phyloP scores from a whole-genome alignment of 2,329 filamentous ascomycete species.

The Escovopsis sp. region DNA sequence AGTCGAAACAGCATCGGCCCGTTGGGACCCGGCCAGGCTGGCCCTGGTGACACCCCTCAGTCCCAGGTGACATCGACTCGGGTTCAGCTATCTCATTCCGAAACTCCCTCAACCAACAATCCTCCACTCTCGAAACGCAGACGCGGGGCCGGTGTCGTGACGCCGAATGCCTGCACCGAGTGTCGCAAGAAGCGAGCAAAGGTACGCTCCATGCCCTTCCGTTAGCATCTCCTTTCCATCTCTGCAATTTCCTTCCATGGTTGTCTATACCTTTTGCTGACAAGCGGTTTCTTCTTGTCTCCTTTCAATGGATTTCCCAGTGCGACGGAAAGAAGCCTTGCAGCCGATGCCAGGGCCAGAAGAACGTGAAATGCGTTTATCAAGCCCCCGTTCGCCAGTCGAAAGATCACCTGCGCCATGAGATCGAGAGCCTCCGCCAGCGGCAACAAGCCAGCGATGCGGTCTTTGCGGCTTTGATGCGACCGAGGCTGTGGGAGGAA shows the following conservation, averaged over 20 bases:
- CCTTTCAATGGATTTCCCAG: slow-evolving; percentile 16
- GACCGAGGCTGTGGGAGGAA: slow-evolving; percentile 37
- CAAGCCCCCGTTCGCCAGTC: slow-evolving; percentile 49
- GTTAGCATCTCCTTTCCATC: not conserved
- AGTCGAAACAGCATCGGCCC: slow-evolving; percentile 17
- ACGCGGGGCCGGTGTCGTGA: slow-evolving; percentile 41
- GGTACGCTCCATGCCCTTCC: slow-evolving; percentile 20
- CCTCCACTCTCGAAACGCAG: slow-evolving; percentile 33
- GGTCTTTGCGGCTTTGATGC: slow-evolving; percentile 39
- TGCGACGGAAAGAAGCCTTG: slow-evolving; percentile 46
- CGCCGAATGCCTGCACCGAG: slow-evolving; percentile 46
- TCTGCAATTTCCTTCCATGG: too few species aligned
- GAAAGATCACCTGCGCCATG: slow-evolving; percentile 44
- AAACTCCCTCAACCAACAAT: slow-evolving; percentile 5
- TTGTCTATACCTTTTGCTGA: not conserved
- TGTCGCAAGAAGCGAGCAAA: slow-evolving; percentile 49
- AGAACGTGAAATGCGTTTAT: slow-evolving; percentile 43
- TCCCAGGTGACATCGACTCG: slow-evolving; percentile 6
- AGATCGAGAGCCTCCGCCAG: slow-evolving; percentile 42
- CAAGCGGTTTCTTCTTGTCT: too few species aligned
- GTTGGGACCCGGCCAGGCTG: slow-evolving; percentile 16
- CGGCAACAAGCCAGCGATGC: slow-evolving; percentile 40
- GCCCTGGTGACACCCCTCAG: slow-evolving; percentile 21
- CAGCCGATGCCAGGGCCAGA: slow-evolving; percentile 38
- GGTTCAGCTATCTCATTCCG: slow-evolving; percentile 10